A percentile compares a stretch with the other conserved stretches of the same genome.
Conservation (phyloP, 106 monocot species). For the Dioscorea dumetorum region DNA sequence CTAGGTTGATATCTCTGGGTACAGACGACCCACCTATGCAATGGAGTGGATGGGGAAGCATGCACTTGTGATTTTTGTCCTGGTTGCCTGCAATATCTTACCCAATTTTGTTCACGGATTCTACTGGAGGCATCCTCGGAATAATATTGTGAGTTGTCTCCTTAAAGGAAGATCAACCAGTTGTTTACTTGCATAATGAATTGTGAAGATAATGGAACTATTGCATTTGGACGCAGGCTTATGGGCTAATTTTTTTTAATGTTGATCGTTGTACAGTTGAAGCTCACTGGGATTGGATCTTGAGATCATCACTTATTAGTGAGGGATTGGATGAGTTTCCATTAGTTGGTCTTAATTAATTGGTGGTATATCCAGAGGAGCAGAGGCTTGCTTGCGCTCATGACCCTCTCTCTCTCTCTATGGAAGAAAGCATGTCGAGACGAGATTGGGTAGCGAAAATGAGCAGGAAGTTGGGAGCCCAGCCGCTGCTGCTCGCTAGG, state of each 20-base stretch:
- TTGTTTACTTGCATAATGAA: slow-evolving; percentile 1
- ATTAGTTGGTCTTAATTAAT: neutral
- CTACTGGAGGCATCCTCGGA: slow-evolving; percentile 73
- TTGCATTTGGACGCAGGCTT: neutral
- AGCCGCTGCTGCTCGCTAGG: too few species aligned
- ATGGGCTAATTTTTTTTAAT: neutral
- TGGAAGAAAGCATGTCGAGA: neutral
- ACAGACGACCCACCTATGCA: slow-evolving; percentile 29
- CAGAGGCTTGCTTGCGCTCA: neutral
- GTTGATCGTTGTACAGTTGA: neutral
- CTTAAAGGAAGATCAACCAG: neutral
- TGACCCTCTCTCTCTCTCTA: neutral
- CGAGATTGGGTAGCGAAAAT: too few species aligned
- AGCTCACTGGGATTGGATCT: slow-evolving; percentile 7
- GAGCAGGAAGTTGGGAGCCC: too few species aligned
- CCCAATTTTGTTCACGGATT: slow-evolving; percentile 78
- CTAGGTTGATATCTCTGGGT: slow-evolving; percentile 87
- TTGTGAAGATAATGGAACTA: neutral
- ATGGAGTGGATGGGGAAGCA: slow-evolving; percentile 94
- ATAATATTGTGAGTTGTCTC: slow-evolving; percentile 61
- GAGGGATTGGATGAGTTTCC: neutral
- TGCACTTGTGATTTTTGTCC: slow-evolving; percentile 73
- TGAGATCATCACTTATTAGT: neutral
- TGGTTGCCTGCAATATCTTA: slow-evolving; percentile 82
- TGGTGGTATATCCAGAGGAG: neutral